A percentile compares a stretch with the other conserved stretches of the same genome.
These are phyloP conservation scores for Colletotrichum sp. DNA, from an alignment of 2,329 filamentous ascomycete genomes.

Conservation along the genomic window DNA sequence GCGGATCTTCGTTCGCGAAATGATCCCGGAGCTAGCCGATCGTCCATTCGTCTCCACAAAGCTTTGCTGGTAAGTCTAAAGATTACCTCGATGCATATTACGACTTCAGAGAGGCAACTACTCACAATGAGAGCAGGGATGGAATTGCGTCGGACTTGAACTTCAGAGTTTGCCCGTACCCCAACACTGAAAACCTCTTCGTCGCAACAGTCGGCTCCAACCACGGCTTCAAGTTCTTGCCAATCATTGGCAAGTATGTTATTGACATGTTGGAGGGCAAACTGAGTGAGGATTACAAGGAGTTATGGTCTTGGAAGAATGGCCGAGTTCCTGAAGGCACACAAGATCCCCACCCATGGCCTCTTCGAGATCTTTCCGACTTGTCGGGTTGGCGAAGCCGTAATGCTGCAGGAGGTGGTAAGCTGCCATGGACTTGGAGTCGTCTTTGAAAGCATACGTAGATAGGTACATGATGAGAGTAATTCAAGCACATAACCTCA, in stretches of 20 bases:
- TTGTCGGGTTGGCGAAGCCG: slow-evolving; percentile 25
- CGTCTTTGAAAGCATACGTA: slow-evolving; percentile 5
- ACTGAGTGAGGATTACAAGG: slow-evolving; percentile 41
- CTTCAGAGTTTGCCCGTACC: slow-evolving; percentile 25
- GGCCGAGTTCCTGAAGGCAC: slow-evolving; percentile 21
- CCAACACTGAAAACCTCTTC: slow-evolving; percentile 40
- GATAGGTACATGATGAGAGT: not conserved
- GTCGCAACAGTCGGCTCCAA: slow-evolving; percentile 57
- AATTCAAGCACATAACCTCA: not conserved
- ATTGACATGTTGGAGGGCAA: slow-evolving; percentile 48
- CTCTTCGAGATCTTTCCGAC: slow-evolving; percentile 23
- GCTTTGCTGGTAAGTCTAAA: slow-evolving; percentile 56
- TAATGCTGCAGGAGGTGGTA: slow-evolving; percentile 17
- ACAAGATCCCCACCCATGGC: slow-evolving; percentile 25
- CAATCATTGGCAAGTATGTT: slow-evolving; percentile 56
- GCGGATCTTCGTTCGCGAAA: slow-evolving; percentile 51
- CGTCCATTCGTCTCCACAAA: slow-evolving; percentile 53
- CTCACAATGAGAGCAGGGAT: slow-evolving; percentile 28
- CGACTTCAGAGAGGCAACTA: too few species aligned
- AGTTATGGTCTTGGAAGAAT: slow-evolving; percentile 41
- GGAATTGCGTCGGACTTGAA: slow-evolving; percentile 34
- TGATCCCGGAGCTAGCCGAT: slow-evolving; percentile 54
- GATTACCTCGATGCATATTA: not conserved
- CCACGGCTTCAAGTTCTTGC: slow-evolving; percentile 60
- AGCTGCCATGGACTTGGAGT: slow-evolving; percentile 27